Evolutionary conservation across 23 red algal genomes (phyloP).

Genomic region (Porphyridium purpureum): DNA sequence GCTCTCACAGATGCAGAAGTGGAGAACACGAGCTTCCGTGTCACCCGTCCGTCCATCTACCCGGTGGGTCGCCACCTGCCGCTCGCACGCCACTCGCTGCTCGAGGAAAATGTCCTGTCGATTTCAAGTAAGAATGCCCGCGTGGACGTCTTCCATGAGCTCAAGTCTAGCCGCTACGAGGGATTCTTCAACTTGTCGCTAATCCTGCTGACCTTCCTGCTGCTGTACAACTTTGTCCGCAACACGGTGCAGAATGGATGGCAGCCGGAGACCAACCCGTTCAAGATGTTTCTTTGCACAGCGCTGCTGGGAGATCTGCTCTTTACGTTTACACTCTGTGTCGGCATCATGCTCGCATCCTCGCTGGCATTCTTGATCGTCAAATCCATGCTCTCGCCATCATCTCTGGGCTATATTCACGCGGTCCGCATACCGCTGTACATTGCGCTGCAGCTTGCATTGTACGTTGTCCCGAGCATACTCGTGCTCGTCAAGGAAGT

Average conservation of each 20-base stretch:
- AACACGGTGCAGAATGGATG: conserved; percentile 47
- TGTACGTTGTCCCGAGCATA: conserved; percentile 13
- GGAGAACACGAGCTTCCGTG: too few species aligned
- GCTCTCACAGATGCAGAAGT: too few species aligned
- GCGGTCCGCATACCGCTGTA: too few species aligned
- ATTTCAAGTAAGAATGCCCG: too few species aligned
- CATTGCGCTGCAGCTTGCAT: conserved; percentile 1
- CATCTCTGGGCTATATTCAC: conserved; percentile 9
- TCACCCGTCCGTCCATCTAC: too few species aligned
- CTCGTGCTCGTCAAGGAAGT: conserved; percentile 6
- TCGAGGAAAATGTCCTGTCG: too few species aligned
- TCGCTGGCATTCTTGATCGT: conserved; percentile 15
- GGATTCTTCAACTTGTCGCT: conserved; percentile 78
- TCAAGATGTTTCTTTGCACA: conserved; percentile 2
- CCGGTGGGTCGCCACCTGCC: too few species aligned
- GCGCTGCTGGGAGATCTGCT: conserved; percentile 17
- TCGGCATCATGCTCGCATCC: conserved; percentile 11
- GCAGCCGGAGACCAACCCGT: conserved; percentile 8
- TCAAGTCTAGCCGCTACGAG: conserved; percentile 58
- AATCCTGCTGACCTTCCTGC: conserved; percentile 49
- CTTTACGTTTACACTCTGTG: too few species aligned
- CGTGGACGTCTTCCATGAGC: conserved; percentile 38
- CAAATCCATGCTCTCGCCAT: conserved; percentile 6
- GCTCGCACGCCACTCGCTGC: too few species aligned
- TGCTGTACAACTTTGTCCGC: conserved; percentile 51